Evolutionary conservation across 306 rosid species (phyloP), one percentile per base, ranked within the genome.

Genomic region (Bauhinia variegata): DNA sequence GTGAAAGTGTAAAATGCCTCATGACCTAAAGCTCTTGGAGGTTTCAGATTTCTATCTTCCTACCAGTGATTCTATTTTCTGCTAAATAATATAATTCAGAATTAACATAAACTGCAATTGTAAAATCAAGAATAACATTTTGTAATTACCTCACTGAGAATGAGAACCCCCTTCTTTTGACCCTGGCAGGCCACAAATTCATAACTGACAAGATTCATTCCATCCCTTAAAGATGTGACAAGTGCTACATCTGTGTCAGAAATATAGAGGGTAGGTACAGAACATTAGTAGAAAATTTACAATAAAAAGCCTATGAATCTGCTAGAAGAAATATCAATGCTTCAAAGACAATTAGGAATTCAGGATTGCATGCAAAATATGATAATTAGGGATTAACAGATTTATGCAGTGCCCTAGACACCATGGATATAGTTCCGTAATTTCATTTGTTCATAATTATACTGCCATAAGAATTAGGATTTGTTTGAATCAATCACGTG

Each of bases 151-250:
- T 90, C 95, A 60, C 95, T 87, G 15, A 90, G 97, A 73, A 87
- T 85, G 70, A 87, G 89, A 65, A 90, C 95, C 44, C 95, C 97
- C 82, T 75, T 90, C 84, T 85, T 92, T 76, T 80, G 76, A 54
- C 78, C 92, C 75, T 90, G 95, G 88, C 97, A 87, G 17, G 97
- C 97, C 64, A 90, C 97, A 76, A 78, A 90, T 78, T 90, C 97
- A 56, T 90, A 90, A 66, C 95, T 90, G 63, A 90, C 95, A 63
- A 90, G 95, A 84, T 90, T 90, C 97, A 90, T 90, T 62, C 97
- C 97, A 64, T 90, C 95, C 75, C 95, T 85, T 75, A 90, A 74
- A 32, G 97, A 90, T 18, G 95, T 90, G 70, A 90, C 92, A 36
- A 90, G 82, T 50, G 88, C 95, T 62, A 90, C 83, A 67, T 92